Evolutionary conservation across 495 filamentous ascomycete species (phyloP).

Genomic region (Acidomyces sp.): DNA sequence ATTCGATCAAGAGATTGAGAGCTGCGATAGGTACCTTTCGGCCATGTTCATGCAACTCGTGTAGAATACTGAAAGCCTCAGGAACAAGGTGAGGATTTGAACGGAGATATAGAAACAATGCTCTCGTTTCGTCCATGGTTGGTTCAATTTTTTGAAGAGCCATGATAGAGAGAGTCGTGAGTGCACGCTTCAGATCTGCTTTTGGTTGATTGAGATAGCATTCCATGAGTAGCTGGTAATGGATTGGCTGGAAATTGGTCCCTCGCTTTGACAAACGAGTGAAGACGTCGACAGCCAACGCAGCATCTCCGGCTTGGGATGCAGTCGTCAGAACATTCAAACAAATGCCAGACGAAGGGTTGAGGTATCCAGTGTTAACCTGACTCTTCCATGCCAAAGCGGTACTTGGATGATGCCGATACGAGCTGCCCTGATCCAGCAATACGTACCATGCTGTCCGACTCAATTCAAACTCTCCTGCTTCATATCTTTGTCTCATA

Average conservation of each 20-base stretch:
- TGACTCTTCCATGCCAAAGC: constrained; percentile 49
- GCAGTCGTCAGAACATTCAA: constrained; percentile 56
- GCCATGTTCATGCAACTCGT: constrained; percentile 35
- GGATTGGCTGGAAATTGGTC: constrained; percentile 42
- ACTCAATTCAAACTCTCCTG: constrained; percentile 35
- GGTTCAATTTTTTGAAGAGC: constrained; percentile 40
- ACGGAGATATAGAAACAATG: constrained; percentile 39
- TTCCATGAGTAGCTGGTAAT: constrained; percentile 67
- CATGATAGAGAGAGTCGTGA: constrained; percentile 54
- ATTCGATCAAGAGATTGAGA: constrained; percentile 51
- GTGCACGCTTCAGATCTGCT: constrained; percentile 28
- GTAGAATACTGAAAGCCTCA: constrained; percentile 41
- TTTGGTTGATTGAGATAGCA: constrained; percentile 42
- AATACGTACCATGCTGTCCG: constrained; percentile 51
- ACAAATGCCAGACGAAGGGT: constrained; percentile 52
- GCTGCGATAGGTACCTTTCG: constrained; percentile 41
- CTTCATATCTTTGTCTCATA: constrained; percentile 40
- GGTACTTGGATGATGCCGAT: constrained; percentile 30
- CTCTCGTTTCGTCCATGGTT: constrained; percentile 40
- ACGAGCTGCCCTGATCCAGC: constrained; percentile 51
- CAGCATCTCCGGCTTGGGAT: constrained; percentile 48
- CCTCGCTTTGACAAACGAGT: constrained; percentile 36
- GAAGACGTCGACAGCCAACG: constrained; percentile 54
- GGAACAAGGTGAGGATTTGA: constrained; percentile 24
- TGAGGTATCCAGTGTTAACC: constrained; percentile 45